Evolutionary conservation across 306 rosid genomes (phyloP).

Genomic region (Adenanthera pavonina): DNA sequence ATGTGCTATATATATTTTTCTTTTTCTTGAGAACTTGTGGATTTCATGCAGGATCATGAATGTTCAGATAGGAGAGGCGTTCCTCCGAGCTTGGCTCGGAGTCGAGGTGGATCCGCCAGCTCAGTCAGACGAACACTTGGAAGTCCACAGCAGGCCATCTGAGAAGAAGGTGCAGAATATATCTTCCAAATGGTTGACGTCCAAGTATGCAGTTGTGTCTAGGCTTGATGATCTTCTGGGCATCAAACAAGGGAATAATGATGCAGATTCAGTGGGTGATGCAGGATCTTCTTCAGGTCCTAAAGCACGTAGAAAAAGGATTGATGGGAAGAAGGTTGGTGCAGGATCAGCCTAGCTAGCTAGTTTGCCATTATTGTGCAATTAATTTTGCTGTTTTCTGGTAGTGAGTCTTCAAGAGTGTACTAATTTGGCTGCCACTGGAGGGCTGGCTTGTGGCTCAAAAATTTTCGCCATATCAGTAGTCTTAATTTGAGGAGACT

Average conservation of each 20-base stretch:
- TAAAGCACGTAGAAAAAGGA: conserved; percentile 79
- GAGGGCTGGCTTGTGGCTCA: conserved; percentile 32
- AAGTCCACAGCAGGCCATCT: conserved; percentile 77
- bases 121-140: conserved; percentile 75
- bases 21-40: conserved; percentile 18
- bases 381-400: conserved; percentile 61
- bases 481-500: conserved; percentile 28
- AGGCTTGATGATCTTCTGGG: conserved; percentile 88
- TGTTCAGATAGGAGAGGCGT: conserved; percentile 84
- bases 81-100: conserved; percentile 91
- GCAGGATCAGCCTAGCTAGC: conserved; percentile 56
- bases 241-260: conserved; percentile 59
- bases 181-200: conserved; percentile 87
- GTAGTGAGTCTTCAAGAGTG: background rate
- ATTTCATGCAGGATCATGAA: conserved; percentile 70
- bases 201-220: conserved; percentile 51
- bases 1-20: background rate
- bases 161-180: conserved; percentile 48
- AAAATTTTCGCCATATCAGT: conserved; percentile 20
- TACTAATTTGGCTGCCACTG: conserved; percentile 30
- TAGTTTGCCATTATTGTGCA: background rate
- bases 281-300: conserved; percentile 67
- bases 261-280: conserved; percentile 51
- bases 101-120: conserved; percentile 90
- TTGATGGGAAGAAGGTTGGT: conserved; percentile 81